These are phyloP conservation scores for Cyberlindnera euphorbiae DNA, from an alignment of 805 yeast genomes.

Conservation along the genomic window DNA sequence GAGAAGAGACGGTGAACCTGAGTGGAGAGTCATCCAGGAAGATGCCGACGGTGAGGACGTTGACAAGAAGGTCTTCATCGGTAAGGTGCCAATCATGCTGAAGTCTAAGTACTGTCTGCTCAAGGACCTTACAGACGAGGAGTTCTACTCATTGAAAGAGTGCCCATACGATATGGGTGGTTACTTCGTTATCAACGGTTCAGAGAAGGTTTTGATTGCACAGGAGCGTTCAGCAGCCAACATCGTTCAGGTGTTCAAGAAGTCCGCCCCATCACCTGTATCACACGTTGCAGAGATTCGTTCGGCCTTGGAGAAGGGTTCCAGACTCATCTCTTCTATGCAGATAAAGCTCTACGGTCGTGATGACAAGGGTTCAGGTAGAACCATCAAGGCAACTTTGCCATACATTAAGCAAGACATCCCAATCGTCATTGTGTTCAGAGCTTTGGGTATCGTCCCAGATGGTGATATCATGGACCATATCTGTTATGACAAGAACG, in stretches of 20 bases:
- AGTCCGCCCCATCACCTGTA: constrained; percentile 95
- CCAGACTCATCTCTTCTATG: constrained; percentile 87
- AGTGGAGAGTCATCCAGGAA: constrained; percentile 55
- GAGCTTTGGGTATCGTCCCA: constrained; percentile 98
- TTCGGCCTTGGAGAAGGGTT: constrained; percentile 95
- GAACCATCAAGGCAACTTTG: constrained; percentile 91
- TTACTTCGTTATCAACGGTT: constrained; percentile 95
- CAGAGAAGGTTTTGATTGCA: constrained; percentile 96
- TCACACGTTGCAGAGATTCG: constrained; percentile 96
- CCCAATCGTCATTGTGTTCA: constrained; percentile 93
- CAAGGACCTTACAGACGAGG: constrained; percentile 85
- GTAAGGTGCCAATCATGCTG: constrained; percentile 97
- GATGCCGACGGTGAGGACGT: constrained; percentile 53
- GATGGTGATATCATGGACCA: constrained; percentile 99
- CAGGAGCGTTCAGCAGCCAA: constrained; percentile 99
- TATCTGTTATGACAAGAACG: constrained; percentile 94
- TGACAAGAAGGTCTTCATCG: constrained; percentile 84
- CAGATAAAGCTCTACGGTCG: constrained; percentile 89
- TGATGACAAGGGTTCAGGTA: constrained; percentile 66
- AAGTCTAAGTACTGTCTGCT: constrained; percentile 94
- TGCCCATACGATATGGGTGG: constrained; percentile 99
- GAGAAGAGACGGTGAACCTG: constrained; percentile 70
- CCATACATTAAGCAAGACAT: constrained; percentile 96
- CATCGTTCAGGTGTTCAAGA: constrained; percentile 96
- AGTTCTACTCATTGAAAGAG: constrained; percentile 91